These are phyloP conservation scores for Lithocarpus polystachyus DNA, from an alignment of 306 rosid species.

Conservation along the genomic window DNA sequence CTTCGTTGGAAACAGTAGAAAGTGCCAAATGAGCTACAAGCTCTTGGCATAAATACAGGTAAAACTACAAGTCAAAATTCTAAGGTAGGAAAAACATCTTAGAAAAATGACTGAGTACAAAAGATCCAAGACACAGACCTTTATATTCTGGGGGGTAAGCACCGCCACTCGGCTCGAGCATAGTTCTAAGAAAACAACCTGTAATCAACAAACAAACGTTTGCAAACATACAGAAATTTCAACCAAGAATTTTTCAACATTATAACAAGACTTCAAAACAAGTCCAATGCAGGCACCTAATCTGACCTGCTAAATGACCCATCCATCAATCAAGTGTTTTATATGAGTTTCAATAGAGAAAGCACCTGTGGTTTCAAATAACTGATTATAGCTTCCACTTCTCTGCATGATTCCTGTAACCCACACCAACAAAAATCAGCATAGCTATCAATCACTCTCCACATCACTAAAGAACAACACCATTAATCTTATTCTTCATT, in stretches of 20 bases:
- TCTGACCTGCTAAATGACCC: slow-evolving; percentile 21
- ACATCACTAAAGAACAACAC: neutral
- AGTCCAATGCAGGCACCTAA: slow-evolving; percentile 30
- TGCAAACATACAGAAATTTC: slow-evolving; percentile 5
- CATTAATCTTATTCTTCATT: neutral
- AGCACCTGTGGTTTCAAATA: slow-evolving; percentile 84
- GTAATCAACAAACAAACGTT: slow-evolving; percentile 29
- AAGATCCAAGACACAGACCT: slow-evolving; percentile 44
- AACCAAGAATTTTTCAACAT: neutral
- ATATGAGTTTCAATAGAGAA: slow-evolving; percentile 25
- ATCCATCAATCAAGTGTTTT: slow-evolving; percentile 19
- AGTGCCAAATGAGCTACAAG: too few species aligned
- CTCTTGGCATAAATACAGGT: too few species aligned
- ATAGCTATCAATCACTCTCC: neutral
- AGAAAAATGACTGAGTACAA: slow-evolving; percentile 9
- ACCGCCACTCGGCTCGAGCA: slow-evolving; percentile 77
- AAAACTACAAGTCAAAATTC: neutral
- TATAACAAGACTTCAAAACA: neutral
- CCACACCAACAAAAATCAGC: slow-evolving; percentile 24
- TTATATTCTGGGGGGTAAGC: slow-evolving; percentile 75
- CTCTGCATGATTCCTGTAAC: slow-evolving; percentile 78
- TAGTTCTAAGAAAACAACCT: slow-evolving; percentile 91
- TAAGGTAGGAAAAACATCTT: neutral
- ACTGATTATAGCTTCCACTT: slow-evolving; percentile 71
- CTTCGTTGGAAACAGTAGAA: too few species aligned